These are phyloP conservation scores for Penicillium angulare DNA, from an alignment of 495 filamentous ascomycete genomes.

Conservation along the genomic window DNA sequence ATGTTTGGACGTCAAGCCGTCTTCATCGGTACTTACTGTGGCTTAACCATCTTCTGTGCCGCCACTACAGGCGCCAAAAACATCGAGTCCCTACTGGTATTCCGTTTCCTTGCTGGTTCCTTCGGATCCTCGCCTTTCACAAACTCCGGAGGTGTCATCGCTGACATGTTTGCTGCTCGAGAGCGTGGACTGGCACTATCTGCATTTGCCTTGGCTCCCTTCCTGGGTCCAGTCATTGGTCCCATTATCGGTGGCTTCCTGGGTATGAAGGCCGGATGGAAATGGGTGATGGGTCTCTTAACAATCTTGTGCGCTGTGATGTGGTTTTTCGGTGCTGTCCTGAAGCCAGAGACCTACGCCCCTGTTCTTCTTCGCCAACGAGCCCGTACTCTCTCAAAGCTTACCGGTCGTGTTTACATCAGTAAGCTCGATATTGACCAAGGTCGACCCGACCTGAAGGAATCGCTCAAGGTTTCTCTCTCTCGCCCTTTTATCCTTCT, in stretches of 20 bases:
- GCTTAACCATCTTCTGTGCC: slow-evolving; percentile 62
- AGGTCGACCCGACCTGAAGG: slow-evolving; percentile 22
- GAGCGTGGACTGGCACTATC: slow-evolving; percentile 59
- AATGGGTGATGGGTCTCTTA: slow-evolving; percentile 59
- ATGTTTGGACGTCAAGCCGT: slow-evolving; percentile 65
- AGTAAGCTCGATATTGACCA: slow-evolving; percentile 37
- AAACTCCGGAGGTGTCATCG: slow-evolving; percentile 66
- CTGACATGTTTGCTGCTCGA: slow-evolving; percentile 61
- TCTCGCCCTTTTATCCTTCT: slow-evolving; percentile 38
- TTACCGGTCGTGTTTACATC: slow-evolving; percentile 50
- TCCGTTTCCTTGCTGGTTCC: slow-evolving; percentile 71
- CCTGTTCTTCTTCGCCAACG: slow-evolving; percentile 52
- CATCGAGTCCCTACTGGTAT: slow-evolving; percentile 58
- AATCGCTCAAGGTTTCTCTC: slow-evolving; percentile 33
- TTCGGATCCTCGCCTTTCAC: slow-evolving; percentile 68
- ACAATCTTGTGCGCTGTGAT: slow-evolving; percentile 42
- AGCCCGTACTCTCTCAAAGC: slow-evolving; percentile 44
- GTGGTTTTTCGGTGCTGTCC: slow-evolving; percentile 45
- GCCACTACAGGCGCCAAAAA: slow-evolving; percentile 58
- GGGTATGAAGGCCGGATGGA: slow-evolving; percentile 52
- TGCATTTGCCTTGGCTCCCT: slow-evolving; percentile 61
- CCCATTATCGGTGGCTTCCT: slow-evolving; percentile 57
- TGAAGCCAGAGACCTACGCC: slow-evolving; percentile 55
- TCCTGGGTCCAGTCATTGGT: slow-evolving; percentile 60
- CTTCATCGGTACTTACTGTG: slow-evolving; percentile 61